Base-by-base conservation (phyloP, 75 land plant genomes). In the Pinus taeda region DNA sequence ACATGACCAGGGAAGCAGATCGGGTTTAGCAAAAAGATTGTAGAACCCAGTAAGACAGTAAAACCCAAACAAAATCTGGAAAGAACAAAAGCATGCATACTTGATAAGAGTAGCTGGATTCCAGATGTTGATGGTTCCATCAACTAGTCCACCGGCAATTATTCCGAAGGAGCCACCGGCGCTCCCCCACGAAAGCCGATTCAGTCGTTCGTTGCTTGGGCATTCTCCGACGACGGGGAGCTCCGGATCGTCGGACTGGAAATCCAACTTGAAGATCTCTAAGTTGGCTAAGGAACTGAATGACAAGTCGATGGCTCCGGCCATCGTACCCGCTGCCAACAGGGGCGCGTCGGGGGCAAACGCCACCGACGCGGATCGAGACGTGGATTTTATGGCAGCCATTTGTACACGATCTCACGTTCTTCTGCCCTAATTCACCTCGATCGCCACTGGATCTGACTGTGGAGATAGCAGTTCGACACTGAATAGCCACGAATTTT, bases 281-380 rank as follows among this genome's bases (percentile, higher is more conserved):
- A 97, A 82, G 73, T 79, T 76, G 22, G 94, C 89, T 11, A 91
- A 90, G 13, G 99, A 87, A 75, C 91, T 91, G 76, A 92, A 91
- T 30, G 92, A 81, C 74, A 84, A 83, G 88, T 97, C 99, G 60
- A 97, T 84, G 5, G 95, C 93, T 1, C 95, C 98, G 9, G 93
- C 99, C 92, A 89, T 84, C 11, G 99, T 97, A 60, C 98, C 99
- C 60, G 95, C 87, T 26, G 95, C 99, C 79, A 95, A 75, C 83
- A 89, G 82, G 24, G 88, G 85, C 59, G 88, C 82, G 60, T 86
- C 95, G 75, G 98, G 98, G 21, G 93, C 78, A 57, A 97, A 83
- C 53, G 95, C 98, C 70, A 86, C 93, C 73, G 86, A 78, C 37
- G 99, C 95, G 85, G 93, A 90, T 84, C 99, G 79, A 70, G 84